Percentiles rank a stretch among this genome's conserved stretches.
phyloP scores from a whole-genome alignment of 2,329 filamentous ascomycete species.

The Hirsutella thompsonii region DNA sequence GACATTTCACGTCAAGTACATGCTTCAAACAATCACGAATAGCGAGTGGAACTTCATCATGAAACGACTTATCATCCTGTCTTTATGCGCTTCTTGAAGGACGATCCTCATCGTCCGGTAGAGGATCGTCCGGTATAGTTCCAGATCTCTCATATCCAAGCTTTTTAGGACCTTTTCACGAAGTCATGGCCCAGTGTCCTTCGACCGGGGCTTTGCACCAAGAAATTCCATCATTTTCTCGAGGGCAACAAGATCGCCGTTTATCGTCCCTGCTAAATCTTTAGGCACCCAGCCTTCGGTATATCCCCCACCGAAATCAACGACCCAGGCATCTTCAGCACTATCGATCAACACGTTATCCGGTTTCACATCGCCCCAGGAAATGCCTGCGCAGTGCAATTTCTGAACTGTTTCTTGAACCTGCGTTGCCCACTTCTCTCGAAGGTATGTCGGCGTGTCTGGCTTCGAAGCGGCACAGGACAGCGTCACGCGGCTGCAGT shows the following conservation, averaged over 20 bases:
- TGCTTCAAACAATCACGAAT: too few species aligned
- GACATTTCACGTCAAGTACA: too few species aligned
- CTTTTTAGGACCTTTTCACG: too few species aligned
- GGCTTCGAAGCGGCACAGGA: not conserved
- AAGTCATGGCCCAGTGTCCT: too few species aligned
- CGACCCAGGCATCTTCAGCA: slow-evolving; percentile 13
- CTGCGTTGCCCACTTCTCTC: slow-evolving; percentile 4
- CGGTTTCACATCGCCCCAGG: slow-evolving; percentile 18
- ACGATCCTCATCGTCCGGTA: too few species aligned
- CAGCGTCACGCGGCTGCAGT: slow-evolving; percentile 2
- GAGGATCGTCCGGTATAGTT: too few species aligned
- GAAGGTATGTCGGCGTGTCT: not conserved
- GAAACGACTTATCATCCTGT: too few species aligned
- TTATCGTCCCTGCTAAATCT: slow-evolving; percentile 2
- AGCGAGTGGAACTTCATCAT: too few species aligned
- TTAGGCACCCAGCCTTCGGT: slow-evolving; percentile 4
- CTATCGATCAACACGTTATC: slow-evolving; percentile 16
- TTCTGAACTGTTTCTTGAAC: slow-evolving; percentile 5
- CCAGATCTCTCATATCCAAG: too few species aligned
- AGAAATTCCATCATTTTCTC: slow-evolving; percentile 1
- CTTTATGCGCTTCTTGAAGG: too few species aligned
- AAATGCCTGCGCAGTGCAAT: slow-evolving; percentile 10
- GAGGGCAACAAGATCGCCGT: slow-evolving; percentile 5
- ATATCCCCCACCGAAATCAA: slow-evolving; percentile 15
- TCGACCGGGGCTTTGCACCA: not conserved